Base-by-base conservation (phyloP, 2,329 filamentous ascomycete species). In the Arthrobotrys megalospora region DNA sequence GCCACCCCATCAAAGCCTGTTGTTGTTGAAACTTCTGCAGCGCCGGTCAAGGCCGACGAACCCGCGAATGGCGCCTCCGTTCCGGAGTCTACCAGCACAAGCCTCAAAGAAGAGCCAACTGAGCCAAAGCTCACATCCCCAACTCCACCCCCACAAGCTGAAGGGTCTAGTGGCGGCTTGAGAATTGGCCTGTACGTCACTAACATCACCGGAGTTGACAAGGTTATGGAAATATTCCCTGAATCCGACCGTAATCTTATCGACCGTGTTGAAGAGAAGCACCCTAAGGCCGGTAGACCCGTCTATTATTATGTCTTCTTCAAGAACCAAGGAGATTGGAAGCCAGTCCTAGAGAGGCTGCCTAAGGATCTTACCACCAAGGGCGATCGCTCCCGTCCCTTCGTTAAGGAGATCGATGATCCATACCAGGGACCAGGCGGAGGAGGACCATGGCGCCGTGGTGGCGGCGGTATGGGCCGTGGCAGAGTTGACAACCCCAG, bases 121-220 rank as follows among this genome's bases (percentile, higher is more conserved):
- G 75, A 67, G 32, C 62, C 48, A 41, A 50, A 52, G n/a, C 14
- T 47, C 12, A 19, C 47, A 3, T 89, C 90, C 53, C 85, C 88
- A 11, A 85, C 86, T 1, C 85, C 87, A n/a, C 89, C 89, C 1
- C 88, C 89, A 14, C 88, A 88, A 6, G 86, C 88, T 32, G 91
- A 92, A 83, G 88, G 86, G 41, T 83, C 87, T 52, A 85, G 88
- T 16, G 88, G 86, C 82, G 89, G 93, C 82, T 90, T 89, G 81
- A 93, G 91, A 81, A 91, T 93, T 82, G 95, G 93, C 60, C 89
- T 99, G 19, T 99, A 97, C 84, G 91, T 99, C 78, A 93, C 92
- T 86, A 94, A 94, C 82, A 90, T 94, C 21, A 92, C 91, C 82
- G 92, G 89, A 67, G 93, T 95, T 80, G 93, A 97, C 36, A 92